These are phyloP conservation scores for Rhodomyrtus tomentosa DNA, from an alignment of 345 rosid genomes.

Conservation along the genomic window DNA sequence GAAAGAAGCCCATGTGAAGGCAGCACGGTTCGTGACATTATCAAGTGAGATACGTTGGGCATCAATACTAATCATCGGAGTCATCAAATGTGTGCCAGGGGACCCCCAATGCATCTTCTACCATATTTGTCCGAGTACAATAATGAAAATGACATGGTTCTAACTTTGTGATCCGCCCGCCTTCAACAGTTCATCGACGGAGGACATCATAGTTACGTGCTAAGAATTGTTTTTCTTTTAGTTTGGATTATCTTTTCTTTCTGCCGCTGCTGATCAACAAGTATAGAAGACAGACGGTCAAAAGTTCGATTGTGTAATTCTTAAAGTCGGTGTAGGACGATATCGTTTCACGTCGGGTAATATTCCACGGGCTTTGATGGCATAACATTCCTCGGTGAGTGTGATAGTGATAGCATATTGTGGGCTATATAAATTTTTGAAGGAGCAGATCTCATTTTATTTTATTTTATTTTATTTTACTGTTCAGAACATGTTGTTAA, in stretches of 20 bases:
- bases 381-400: too few species aligned
- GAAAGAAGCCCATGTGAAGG: background rate
- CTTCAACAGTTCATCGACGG: background rate
- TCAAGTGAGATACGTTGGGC: background rate
- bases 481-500: too few species aligned
- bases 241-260: background rate
- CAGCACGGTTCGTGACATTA: background rate
- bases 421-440: too few species aligned
- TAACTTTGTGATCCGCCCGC: background rate
- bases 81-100: background rate
- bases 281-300: background rate
- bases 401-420: too few species aligned
- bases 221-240: background rate
- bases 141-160: background rate
- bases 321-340: background rate
- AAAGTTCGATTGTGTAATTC: background rate
- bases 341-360: background rate
- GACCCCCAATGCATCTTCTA: background rate
- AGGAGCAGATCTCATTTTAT: too few species aligned
- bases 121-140: background rate
- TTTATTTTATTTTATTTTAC: too few species aligned
- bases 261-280: background rate
- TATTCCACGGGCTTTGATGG: background rate
- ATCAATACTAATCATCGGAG: background rate
- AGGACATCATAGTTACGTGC: background rate